Evolutionary conservation across 208 protist genomes (phyloP), one percentile per base, ranked within the genome.

Genomic region (Novymonas esmeraldas): DNA sequence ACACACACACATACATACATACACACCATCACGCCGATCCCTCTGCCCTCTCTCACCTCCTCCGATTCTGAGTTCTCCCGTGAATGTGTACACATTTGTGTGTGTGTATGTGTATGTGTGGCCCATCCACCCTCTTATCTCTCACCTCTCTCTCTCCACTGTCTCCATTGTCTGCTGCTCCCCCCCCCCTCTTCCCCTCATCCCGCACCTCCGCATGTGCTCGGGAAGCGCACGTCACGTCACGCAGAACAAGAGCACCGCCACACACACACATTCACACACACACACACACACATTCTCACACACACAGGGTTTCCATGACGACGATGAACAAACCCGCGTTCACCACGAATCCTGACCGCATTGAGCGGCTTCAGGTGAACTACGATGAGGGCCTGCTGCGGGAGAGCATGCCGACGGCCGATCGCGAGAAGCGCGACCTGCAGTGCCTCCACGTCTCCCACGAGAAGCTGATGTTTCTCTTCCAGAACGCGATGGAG

Each of bases 341-440:
- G 41, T 93, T 87, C 75, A 93, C 87, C 29, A 90, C 81, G 18
- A 78, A 89, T 48, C 70, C 82, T 11, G 46, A 62, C 26, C 87
- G 87, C 73, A 66, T 90, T 18, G 68, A 60, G 29, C 87, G 87
- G n/a, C 65, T 93, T 33, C 84, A 89, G 73, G 73, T 81, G 36
- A 93, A 93, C 65, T 93, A 93, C 76, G 71, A 93, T 44, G 76
- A 77, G n/a, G 87, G 87, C 38, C 68, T 89, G n/a, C 31, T 76
- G 36, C 81, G 87, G 20, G 87, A 93, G 65, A 76, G 72, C 24
- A 65, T 93, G 33, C 72, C 82, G 1, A 69, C 65, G 20, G 70
- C 62, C 2, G 64, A 82, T 3, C 81, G 87, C 31, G 87, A 93
- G 50, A 66, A 78, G 62, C 70, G 89, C 18, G 87, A 93, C 49